Evolutionary conservation across 78 protist genomes (phyloP).

Genomic region (Polysphondylium violaceum): DNA sequence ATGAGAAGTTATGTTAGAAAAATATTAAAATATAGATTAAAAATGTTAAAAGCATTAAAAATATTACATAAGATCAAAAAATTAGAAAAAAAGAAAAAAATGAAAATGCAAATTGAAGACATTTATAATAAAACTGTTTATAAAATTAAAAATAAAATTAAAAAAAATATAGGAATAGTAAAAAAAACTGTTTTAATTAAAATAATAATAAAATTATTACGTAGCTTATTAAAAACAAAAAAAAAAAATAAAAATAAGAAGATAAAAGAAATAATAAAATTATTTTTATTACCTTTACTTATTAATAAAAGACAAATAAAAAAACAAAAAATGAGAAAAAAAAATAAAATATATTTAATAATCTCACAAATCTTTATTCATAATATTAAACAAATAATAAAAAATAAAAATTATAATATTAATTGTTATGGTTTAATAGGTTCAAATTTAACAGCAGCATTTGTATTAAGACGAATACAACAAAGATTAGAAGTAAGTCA

Average conservation of each 20-base stretch:
- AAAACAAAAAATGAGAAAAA: constrained; percentile 5
- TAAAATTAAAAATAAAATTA: no score
- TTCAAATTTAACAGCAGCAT: neutral
- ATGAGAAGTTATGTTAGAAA: no score
- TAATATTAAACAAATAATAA: constrained; percentile 14
- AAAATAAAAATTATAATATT: neutral
- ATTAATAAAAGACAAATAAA: neutral
- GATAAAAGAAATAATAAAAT: constrained; percentile 13
- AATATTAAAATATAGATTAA: no score
- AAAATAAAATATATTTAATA: constrained; percentile 13
- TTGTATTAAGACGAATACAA: neutral
- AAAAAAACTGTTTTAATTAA: neutral
- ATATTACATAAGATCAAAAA: no score
- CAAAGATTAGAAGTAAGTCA: neutral
- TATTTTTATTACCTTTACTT: neutral
- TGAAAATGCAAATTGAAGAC: no score
- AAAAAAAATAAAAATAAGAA: neutral
- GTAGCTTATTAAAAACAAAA: neutral
- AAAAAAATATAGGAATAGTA: neutral
- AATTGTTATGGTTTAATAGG: neutral
- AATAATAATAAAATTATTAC: constrained; percentile 15
- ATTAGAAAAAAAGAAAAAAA: no score
- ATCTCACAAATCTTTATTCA: neutral
- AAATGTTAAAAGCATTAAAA: no score
- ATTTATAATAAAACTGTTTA: no score